A percentile compares a stretch with the other conserved stretches of the same genome.
Conservation (phyloP, 208 protist genomes). For the Leishmania guyanensis region DNA sequence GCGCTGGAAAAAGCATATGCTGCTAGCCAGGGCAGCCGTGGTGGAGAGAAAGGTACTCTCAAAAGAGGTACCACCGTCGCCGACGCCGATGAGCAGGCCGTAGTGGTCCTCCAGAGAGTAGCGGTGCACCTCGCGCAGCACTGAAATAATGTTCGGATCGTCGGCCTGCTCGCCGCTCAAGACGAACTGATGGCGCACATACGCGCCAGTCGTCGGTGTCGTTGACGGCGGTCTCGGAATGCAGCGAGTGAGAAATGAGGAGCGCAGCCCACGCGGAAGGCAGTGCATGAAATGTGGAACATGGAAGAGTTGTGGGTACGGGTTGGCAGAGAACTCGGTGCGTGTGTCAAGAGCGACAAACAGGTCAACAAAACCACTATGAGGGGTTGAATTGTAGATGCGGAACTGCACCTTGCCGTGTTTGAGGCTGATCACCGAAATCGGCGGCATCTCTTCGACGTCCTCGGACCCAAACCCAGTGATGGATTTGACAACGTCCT, state of each 20-base stretch:
- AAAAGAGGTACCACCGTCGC: conserved; percentile 64
- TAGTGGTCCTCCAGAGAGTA: conserved; percentile 88
- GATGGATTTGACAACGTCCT: conserved; percentile 3
- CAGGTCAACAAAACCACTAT: conserved; percentile 75
- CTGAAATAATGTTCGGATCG: conserved; percentile 51
- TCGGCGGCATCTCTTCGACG: conserved; percentile 30
- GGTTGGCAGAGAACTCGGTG: conserved; percentile 60
- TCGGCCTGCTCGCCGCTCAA: conserved; percentile 51
- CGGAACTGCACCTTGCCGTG: conserved; percentile 82
- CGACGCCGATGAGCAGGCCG: conserved; percentile 70
- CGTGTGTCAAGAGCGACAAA: conserved; percentile 71
- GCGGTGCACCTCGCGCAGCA: conserved; percentile 82
- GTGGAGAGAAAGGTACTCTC: conserved; percentile 78
- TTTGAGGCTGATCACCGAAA: conserved; percentile 43
- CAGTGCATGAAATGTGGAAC: conserved; percentile 71
- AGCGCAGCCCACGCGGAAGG: conserved; percentile 69
- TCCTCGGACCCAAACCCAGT: conserved; percentile 33
- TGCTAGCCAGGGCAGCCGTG: conserved; percentile 75
- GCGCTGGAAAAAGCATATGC: conserved; percentile 83
- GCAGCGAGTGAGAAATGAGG: conserved; percentile 57
- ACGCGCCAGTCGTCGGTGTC: conserved; percentile 59
- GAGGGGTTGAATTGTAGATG: conserved; percentile 68
- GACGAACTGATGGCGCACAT: conserved; percentile 70
- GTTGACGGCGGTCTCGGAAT: conserved; percentile 62
- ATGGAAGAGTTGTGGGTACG: conserved; percentile 55